phyloP scores from a whole-genome alignment of 495 filamentous ascomycete genomes.

The Penicillium verhagenii region DNA sequence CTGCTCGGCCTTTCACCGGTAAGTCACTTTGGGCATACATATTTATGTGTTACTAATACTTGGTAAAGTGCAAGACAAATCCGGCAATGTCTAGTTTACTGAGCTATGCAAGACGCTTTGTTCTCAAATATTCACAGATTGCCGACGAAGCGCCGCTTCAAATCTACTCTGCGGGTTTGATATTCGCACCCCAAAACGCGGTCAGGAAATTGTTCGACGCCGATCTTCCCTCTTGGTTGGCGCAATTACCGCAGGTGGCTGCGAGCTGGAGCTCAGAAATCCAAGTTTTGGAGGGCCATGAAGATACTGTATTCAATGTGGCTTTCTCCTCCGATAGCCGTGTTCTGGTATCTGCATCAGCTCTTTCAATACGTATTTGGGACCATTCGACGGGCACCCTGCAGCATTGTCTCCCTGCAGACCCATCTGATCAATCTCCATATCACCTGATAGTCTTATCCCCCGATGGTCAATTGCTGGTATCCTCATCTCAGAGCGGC shows the following conservation, averaged over 20 bases:
- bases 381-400: too few species aligned
- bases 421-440: too few species aligned
- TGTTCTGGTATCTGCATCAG: too few species aligned
- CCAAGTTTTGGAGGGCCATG: too few species aligned
- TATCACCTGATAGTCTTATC: too few species aligned
- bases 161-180: slow-evolving; percentile 23
- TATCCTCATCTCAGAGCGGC: too few species aligned
- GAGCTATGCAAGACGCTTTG: slow-evolving; percentile 25
- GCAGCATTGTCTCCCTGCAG: too few species aligned
- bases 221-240: slow-evolving; percentile 15
- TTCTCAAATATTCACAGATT: slow-evolving; percentile 25
- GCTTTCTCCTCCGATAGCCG: too few species aligned
- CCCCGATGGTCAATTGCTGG: too few species aligned
- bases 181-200: slow-evolving; percentile 35
- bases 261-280: too few species aligned
- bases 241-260: slow-evolving; percentile 8
- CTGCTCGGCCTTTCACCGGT: neutral
- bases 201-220: slow-evolving; percentile 16
- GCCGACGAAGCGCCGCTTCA: slow-evolving; percentile 26
- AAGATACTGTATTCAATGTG: too few species aligned
- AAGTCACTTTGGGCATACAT: neutral
- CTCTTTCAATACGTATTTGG: too few species aligned
- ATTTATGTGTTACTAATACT: neutral
- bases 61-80: slow-evolving; percentile 10
- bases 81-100: slow-evolving; percentile 8